Base-by-base conservation (phyloP, 164 flowering plant species). In the Nelumbo lutea region DNA sequence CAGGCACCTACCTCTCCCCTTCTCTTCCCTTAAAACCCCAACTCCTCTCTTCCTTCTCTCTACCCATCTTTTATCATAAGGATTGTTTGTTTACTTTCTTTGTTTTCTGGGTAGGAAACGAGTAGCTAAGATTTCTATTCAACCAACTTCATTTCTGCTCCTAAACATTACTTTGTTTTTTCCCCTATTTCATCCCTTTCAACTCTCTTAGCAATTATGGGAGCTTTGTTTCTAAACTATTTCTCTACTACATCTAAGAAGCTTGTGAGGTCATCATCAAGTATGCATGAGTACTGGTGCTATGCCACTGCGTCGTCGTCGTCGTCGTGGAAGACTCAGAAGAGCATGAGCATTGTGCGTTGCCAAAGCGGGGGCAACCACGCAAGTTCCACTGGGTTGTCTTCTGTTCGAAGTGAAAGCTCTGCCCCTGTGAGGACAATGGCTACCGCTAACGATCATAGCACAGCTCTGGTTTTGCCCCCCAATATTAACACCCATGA, bases 11-110 rank as follows among this genome's bases (percentile, higher is more conserved):
- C 78, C 79, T 64, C 82, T 72, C 84, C 82, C 84, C 87, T 77
- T 71, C 81, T 79, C 65, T 68, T 45, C 59, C 76, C 77, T 73
- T 69, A 77, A 76, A 83, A 59, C 65, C 76, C 53, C 73, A 66
- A 65, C 58, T 79, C 67, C 76, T 69, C 63, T 64, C 63, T 53
- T 69, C 69, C 68, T 72, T 65, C 63, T 62, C 72, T 68, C 59
- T 27, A 27, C 77, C 13, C 71, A 65, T n/a, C 53, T 55, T 57
- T 50, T 57, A 66, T 75, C 65, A 59, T 41, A 64, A 69, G 50
- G 9, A 52, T 62, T 42, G 83, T 82, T 82, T 74, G 87, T 85
- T 84, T 77, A 82, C 90, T 89, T 68, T 81, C 67, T 73, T 75
- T 59, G 42, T 74, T 62, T 64, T 73, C 53, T 61, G 9, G 70